Base-by-base conservation (phyloP, 1,284 basidiomycete species). In the Exobasidium rhododendri region DNA sequence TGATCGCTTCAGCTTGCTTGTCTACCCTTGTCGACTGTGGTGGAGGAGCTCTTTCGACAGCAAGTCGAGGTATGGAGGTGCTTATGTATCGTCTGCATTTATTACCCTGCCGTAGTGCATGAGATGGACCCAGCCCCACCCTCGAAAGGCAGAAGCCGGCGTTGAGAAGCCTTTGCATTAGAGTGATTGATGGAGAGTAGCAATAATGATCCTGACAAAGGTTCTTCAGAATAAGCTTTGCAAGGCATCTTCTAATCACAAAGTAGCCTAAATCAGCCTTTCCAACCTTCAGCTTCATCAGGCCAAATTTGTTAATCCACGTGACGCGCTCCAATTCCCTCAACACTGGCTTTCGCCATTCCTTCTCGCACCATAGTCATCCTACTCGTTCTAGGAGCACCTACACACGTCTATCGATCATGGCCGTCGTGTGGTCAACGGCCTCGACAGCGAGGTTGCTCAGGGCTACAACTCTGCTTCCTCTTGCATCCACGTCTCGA, bases 401-500 rank as follows among this genome's bases (percentile, higher is more conserved):
- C n/a, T n/a, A n/a, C n/a, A n/a, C n/a, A n/a, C n/a, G n/a, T n/a
- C n/a, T n/a, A 24, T 20, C 47, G 28, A 50, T 26, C n/a, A 50
- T 50, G 47, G 20, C 47, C 14, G n/a, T 50, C 20, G 20, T 26
- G 14, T 20, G n/a, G 20, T 20, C 47, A 6, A 14, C 47, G 26
- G 14, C 24, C n/a, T 50, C 47, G 4, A 24, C 26, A 13, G 20
- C 26, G 5, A 24, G 20, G 2, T 4, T 26, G 20, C 5, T 28
- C 14, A 26, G 3, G 3, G 13, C n/a, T 3, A 13, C 20, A 20
- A 13, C 24, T 4, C 47, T 14, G 28, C 26, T 14, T 26, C 24
- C 20, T 50, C 26, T 50, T 13, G 47, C 47, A 17, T 50, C 47
- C 5, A 50, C 47, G 13, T 50, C 47, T 50, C n/a, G 47, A 50